Conservation (phyloP, 495 filamentous ascomycete genomes). For the Podospora bellae-mahoneyi region DNA sequence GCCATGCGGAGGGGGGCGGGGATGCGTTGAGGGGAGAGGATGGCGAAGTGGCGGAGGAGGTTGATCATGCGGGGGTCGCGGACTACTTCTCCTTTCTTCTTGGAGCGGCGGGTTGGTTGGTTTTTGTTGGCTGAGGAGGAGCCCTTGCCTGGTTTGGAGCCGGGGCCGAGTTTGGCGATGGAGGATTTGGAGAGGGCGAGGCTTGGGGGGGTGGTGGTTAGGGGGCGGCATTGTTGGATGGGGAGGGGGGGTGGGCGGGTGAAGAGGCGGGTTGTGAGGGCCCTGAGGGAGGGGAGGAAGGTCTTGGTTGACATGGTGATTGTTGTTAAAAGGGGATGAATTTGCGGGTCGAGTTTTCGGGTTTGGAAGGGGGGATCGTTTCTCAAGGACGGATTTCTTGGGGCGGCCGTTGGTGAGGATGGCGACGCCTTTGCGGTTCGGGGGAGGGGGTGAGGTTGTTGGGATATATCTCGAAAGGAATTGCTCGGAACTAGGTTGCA, state of each 20-base stretch:
- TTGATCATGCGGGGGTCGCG: conserved; percentile 33
- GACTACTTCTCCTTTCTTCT: conserved; percentile 6
- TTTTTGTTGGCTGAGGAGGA: conserved; percentile 2
- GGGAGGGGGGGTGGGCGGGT: conserved; percentile 13
- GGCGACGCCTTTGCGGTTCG: background rate
- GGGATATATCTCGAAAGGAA: background rate
- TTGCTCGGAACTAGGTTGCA: background rate
- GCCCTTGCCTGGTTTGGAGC: conserved; percentile 8
- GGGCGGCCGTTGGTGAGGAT: background rate
- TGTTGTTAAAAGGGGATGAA: background rate
- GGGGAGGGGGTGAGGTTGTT: background rate
- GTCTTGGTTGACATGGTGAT: conserved; percentile 24
- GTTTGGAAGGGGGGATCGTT: background rate
- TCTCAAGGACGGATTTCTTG: background rate
- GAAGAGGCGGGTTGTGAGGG: conserved; percentile 30
- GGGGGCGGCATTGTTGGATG: conserved; percentile 2
- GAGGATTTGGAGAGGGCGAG: conserved; percentile 7
- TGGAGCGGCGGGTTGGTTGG: conserved; percentile 4
- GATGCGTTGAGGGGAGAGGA: conserved; percentile 30
- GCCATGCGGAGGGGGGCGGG: conserved; percentile 81
- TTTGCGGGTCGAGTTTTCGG: background rate
- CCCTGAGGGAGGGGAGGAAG: conserved; percentile 24
- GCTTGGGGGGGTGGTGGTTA: conserved; percentile 15
- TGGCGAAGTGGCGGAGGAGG: conserved; percentile 30
- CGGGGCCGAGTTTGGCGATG: background rate